Conservation (phyloP, 768 basidiomycete species). For the Collybia nuda region DNA sequence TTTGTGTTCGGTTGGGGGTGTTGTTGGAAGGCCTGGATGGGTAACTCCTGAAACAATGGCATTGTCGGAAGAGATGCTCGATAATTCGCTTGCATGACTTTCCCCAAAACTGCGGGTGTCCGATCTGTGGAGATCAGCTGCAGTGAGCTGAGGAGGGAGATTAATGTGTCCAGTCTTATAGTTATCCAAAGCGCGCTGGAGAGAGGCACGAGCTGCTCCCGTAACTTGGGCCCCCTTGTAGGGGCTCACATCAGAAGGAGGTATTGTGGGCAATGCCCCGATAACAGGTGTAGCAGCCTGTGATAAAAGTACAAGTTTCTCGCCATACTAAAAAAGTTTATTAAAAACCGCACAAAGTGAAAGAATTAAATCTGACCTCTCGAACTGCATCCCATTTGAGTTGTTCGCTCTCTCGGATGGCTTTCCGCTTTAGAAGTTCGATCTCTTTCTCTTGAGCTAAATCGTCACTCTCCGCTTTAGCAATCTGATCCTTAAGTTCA, state of each 20-base stretch:
- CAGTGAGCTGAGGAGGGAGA: slow-evolving; percentile 42
- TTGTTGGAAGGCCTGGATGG: slow-evolving; percentile 37
- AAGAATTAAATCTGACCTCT: slow-evolving; percentile 49
- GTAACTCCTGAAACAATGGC: slow-evolving; percentile 10
- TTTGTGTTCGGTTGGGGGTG: slow-evolving; percentile 36
- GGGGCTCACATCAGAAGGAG: slow-evolving; percentile 53
- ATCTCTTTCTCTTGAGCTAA: slow-evolving; percentile 67
- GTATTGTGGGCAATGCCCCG: slow-evolving; percentile 62
- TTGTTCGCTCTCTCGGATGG: slow-evolving; percentile 70
- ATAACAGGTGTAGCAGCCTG: slow-evolving; percentile 70
- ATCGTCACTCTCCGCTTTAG: slow-evolving; percentile 63
- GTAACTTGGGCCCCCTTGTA: slow-evolving; percentile 66
- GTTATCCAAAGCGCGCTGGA: slow-evolving; percentile 78
- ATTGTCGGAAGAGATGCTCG: slow-evolving; percentile 43
- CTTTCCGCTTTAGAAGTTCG: slow-evolving; percentile 73
- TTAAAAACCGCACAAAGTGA: not conserved
- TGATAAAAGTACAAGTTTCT: slow-evolving; percentile 73
- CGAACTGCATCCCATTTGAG: slow-evolving; percentile 79
- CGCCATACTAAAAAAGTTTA: slow-evolving; percentile 57
- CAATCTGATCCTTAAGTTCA: slow-evolving; percentile 71
- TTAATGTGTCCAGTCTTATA: slow-evolving; percentile 69
- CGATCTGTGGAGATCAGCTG: slow-evolving; percentile 62
- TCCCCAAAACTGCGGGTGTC: slow-evolving; percentile 85
- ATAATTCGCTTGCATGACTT: slow-evolving; percentile 76
- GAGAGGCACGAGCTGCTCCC: slow-evolving; percentile 66